Base-by-base conservation (phyloP, 768 basidiomycete species). In the Russula olivacea region DNA sequence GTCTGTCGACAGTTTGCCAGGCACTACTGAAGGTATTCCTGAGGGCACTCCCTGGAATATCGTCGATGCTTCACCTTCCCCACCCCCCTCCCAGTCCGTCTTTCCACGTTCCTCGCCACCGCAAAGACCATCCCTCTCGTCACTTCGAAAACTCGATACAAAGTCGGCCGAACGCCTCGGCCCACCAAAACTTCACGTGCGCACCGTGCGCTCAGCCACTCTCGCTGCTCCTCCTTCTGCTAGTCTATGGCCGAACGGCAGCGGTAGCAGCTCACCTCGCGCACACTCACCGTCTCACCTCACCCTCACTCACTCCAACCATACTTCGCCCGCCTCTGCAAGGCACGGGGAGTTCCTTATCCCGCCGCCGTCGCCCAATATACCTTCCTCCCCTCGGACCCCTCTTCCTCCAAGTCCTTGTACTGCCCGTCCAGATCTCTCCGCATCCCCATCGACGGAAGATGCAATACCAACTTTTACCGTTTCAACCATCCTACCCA, bases 401-500 rank as follows among this genome's bases (percentile, higher is more conserved):
- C 72, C 72, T 17, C 60, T 71, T 25, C 82, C 84, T 11, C 82
- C 81, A 23, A 84, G 87, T 11, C 87, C 85, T 6, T 73, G 74
- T 54, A 89, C 88, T 1, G 87, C 84, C 2, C 82, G 84, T 3
- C 88, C 86, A 6, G 85, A 83, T 11, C 66, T 78, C 4, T 81
- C 83, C 62, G 78, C 81, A 53, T 83, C 86, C 25, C 83, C 80
- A 2, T 83, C 83, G 6, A 82, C 82, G 4, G 80, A 83, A 55
- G 86, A 85, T 21, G 75, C 83, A 25, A 80, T 83, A 67, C 84
- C 85, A 5, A 74, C 75, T 6, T 98, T 97, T 72, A 76, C 80
- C n/a, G 84, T 97, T 41, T 96, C 93, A 17, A 90, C 89, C 21
- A 97, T 98, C 67, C 78, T 98, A 3, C 94, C 95, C 2, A 83